Percentiles rank a stretch among this genome's conserved stretches.
Conservation (phyloP, 2,329 filamentous ascomycete genomes). For the Coccinonectria pachysandricola region DNA sequence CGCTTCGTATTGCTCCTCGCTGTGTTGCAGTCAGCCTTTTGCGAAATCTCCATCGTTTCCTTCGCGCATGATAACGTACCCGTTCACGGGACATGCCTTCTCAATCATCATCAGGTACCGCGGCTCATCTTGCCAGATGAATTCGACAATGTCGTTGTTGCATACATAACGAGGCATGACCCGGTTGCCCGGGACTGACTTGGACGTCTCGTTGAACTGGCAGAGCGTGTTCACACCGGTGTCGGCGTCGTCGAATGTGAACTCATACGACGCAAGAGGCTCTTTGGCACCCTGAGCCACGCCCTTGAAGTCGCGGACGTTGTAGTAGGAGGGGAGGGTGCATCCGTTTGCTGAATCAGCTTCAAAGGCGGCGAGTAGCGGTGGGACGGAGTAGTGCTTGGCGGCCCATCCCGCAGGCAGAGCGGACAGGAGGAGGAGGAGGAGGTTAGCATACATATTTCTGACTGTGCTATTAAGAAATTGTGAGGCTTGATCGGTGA, state of each 20-base stretch:
- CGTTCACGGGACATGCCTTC: conserved; percentile 29
- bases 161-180: conserved; percentile 32
- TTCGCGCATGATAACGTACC: conserved; percentile 19
- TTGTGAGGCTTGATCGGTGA: conserved; percentile 1
- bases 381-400: conserved; percentile 19
- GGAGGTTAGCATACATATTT: conserved; percentile 12
- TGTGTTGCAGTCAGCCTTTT: too few relatives aligned
- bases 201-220: conserved; percentile 32
- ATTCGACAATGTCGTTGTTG: conserved; percentile 29
- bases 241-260: conserved; percentile 30
- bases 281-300: conserved; percentile 24
- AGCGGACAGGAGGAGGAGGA: conserved; percentile 12
- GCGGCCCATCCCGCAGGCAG: conserved; percentile 13
- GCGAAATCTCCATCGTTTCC: too few relatives aligned
- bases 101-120: conserved; percentile 33
- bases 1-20: too few relatives aligned
- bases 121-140: conserved; percentile 27
- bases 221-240: conserved; percentile 33
- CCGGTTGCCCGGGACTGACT: conserved; percentile 12
- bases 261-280: conserved; percentile 25
- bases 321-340: conserved; percentile 28
- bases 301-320: conserved; percentile 28
- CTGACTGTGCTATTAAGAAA: conserved; percentile 5
- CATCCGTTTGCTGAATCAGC: conserved; percentile 20
- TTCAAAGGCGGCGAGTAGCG: conserved; percentile 15